phyloP scores from a whole-genome alignment of 2,329 filamentous ascomycete genomes.

The Nemania sp. region DNA sequence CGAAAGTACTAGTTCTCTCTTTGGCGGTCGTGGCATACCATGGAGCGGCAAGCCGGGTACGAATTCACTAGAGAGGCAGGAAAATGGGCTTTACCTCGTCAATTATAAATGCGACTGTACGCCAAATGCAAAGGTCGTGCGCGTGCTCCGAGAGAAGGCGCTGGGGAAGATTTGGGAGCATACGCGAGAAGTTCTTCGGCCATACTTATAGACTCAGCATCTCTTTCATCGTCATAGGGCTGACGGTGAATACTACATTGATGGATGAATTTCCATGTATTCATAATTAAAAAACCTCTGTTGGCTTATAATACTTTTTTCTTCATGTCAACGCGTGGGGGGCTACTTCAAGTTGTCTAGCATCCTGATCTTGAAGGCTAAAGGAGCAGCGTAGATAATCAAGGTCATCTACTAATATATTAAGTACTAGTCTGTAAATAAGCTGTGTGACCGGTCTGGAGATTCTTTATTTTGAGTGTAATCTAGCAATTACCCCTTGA shows the following conservation, averaged over 20 bases:
- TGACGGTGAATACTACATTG: background rate
- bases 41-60: conserved; percentile 51
- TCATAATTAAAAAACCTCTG: background rate
- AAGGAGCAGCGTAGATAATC: too few relatives aligned
- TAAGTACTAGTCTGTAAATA: too few relatives aligned
- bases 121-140: conserved; percentile 49
- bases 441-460: background rate
- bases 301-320: too few relatives aligned
- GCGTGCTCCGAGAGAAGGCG: conserved; percentile 48
- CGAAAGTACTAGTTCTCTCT: conserved; percentile 53
- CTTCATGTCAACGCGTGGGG: too few relatives aligned
- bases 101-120: conserved; percentile 51
- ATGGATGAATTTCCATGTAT: background rate
- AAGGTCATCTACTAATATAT: too few relatives aligned
- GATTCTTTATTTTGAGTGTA: too few relatives aligned
- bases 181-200: conserved; percentile 50
- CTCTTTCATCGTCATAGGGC: background rate
- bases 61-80: conserved; percentile 46
- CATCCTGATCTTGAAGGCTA: too few relatives aligned
- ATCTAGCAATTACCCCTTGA: too few relatives aligned
- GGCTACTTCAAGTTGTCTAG: too few relatives aligned
- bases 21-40: conserved; percentile 51
- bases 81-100: conserved; percentile 52
- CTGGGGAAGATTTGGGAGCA: conserved; percentile 51
- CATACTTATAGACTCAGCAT: conserved; percentile 28